Evolutionary conservation across 2,329 filamentous ascomycete genomes (phyloP), one percentile per base, ranked within the genome.

Genomic region (Biscogniauxia mediterranea): DNA sequence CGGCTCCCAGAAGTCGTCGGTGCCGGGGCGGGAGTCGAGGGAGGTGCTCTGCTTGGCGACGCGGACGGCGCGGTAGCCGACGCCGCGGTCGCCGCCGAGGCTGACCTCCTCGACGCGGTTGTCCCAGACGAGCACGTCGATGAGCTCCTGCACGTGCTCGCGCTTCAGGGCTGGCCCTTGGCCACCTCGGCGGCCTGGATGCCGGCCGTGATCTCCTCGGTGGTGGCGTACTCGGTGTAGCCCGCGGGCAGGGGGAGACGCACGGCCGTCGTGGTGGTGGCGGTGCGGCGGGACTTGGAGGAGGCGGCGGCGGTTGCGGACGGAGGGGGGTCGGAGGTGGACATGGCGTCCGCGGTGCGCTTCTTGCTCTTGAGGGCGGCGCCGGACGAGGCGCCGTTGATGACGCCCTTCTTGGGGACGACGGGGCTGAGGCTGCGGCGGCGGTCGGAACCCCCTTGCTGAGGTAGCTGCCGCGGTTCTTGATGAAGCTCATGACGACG

Each of bases 121-220:
- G 70, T 99, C 95, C 78, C 89, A 96, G 56, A 92, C 88, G 62
- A 99, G 86, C 68, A 97, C 90, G 70, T 97, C 90, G 51, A 98
- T 83, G 19, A 98, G 82, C 73, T 94, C 89, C 71, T 92, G 86
- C 68, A 98, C 89, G 70, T 97, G 93, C 32, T 86, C 85, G 68
- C 92, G 88, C 53, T 82, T 82, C 13, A 90, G 78, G 86, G 87
- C 55, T 88, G 89, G 64, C 92, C 90, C 61, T 89, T 89, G 26
- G 92, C 89, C 57, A 94, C 83, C 54, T 86, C 85, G 23, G 83
- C 85, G 28, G 83, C 80, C 66, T 89, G 89, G 65, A 98, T 85
- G 66, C 89, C 87, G 17, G 84, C 81, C 42, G 93, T 92, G 57
- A 99, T 90, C 62, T 91, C 88, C 23, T 87, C 80, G 13, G 93